Percentiles rank a stretch among this genome's conserved stretches.
These are phyloP conservation scores for Ganoderma lucidum DNA, from an alignment of 1,284 basidiomycete species.

Conservation along the genomic window DNA sequence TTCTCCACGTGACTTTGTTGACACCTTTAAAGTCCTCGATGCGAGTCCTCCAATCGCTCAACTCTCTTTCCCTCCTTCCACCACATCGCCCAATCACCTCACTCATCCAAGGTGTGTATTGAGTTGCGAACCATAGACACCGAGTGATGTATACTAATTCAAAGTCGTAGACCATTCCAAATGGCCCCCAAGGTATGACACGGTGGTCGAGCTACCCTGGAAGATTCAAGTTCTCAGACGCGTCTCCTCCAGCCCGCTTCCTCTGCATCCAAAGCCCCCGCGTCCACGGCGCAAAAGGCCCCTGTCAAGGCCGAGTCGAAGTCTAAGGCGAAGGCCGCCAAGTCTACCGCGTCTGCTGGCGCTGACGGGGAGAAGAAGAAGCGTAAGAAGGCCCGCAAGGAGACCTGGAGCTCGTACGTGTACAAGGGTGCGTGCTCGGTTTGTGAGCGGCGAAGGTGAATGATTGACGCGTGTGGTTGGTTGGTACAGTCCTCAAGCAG, in stretches of 20 bases:
- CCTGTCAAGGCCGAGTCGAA: conserved; percentile 52
- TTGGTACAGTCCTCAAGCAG: conserved; percentile 66
- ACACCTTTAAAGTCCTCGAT: conserved; percentile 35
- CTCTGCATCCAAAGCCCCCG: conserved; percentile 59
- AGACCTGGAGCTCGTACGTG: conserved; percentile 76
- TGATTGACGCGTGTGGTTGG: conserved; percentile 30
- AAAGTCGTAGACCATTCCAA: conserved; percentile 19
- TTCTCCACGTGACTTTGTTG: conserved; percentile 34
- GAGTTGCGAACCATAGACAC: neutral
- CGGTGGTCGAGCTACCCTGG: conserved; percentile 21
- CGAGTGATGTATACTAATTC: conserved; percentile 6
- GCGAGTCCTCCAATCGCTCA: conserved; percentile 22
- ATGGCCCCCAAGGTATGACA: conserved; percentile 43
- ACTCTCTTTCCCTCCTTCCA: conserved; percentile 28
- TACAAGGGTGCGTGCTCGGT: conserved; percentile 61
- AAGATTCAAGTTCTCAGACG: conserved; percentile 15
- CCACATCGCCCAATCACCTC: conserved; percentile 11
- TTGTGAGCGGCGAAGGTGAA: neutral
- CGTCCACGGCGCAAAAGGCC: conserved; percentile 59
- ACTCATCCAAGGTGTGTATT: conserved; percentile 20
- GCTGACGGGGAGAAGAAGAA: conserved; percentile 66
- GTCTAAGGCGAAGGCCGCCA: conserved; percentile 47
- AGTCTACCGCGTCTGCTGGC: conserved; percentile 45
- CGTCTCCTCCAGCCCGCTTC: conserved; percentile 50
- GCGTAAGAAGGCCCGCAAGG: conserved; percentile 66